Evolutionary conservation across 331 rosid species (phyloP), one percentile per base, ranked within the genome.

Genomic region (Quercus phellos): DNA sequence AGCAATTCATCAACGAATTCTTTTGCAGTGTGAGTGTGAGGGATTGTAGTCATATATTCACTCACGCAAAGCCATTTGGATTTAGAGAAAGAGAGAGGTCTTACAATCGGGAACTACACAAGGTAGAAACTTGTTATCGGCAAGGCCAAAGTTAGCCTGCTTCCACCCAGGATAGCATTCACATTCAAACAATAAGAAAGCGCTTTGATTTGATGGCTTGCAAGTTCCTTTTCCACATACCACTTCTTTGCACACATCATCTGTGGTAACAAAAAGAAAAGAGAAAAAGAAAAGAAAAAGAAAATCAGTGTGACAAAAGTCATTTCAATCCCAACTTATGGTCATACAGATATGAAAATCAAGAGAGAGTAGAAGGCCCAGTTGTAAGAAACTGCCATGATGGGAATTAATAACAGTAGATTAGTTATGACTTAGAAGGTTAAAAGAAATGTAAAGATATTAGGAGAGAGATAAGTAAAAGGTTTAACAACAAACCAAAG

Each of bases 161-260:
- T 82, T 90, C 99, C 99, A 92, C 73, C 97, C 98, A 29, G 87
- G 76, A 11, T 85, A 81, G 76, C 99, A 92, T 22, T 87, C 86
- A 18, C 99, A 94, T 81, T 89, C 91, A 76, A 87, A 94, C 12
- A 73, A 72, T 79, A 86, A 60, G 77, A 38, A 38, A 8, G 88
- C 69, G 81, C 79, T 82, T 56, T 88, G 87, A 19, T 69, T 75
- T 27, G 97, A 86, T 84, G 89, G 18, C 79, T 88, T 89, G 74
- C 99, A 94, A 6, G 75, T 85, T 69, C 98, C 99, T 90, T 81
- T 90, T 53, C 99, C 99, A 84, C 98, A 94, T 22, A 82, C 72
- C 32, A 84, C 89, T 35, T 74, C 77, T 61, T 92, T 90, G 87
- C 99, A 94, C 1, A 89, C 85, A 35, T 83, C 83, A 56, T 88